Evolutionary conservation across 2,329 filamentous ascomycete genomes (phyloP).

Genomic region (Fusarium beomiforme): DNA sequence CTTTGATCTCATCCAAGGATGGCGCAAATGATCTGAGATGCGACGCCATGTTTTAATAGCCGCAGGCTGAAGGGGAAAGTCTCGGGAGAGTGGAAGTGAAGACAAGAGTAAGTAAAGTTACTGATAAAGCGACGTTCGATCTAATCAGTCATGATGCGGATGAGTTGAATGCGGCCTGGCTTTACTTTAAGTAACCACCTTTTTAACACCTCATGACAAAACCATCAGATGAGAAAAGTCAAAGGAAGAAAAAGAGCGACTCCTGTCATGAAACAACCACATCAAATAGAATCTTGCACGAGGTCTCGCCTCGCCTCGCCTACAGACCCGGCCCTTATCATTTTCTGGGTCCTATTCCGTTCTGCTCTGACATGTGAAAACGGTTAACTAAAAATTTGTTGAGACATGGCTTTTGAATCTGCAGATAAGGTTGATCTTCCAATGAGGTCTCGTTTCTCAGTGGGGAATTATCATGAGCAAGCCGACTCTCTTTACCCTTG

Average conservation of each 20-base stretch:
- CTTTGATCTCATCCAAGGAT: slow-evolving; percentile 43
- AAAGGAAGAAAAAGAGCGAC: background rate
- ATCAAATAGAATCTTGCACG: slow-evolving; percentile 24
- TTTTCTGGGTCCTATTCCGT: slow-evolving; percentile 14
- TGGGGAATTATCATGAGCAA: slow-evolving; percentile 18
- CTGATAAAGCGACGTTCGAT: background rate
- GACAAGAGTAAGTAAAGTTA: background rate
- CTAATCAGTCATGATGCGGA: slow-evolving; percentile 16
- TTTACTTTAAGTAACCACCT: background rate
- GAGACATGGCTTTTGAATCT: slow-evolving; percentile 6
- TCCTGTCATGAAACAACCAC: slow-evolving; percentile 9
- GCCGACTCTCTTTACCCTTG: slow-evolving; percentile 6
- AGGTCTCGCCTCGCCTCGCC: slow-evolving; percentile 13
- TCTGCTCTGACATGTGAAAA: slow-evolving; percentile 42
- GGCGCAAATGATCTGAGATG: slow-evolving; percentile 29
- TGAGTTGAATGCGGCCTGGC: background rate
- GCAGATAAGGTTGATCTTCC: slow-evolving; percentile 34
- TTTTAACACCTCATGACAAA: slow-evolving; percentile 4
- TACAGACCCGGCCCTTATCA: slow-evolving; percentile 14
- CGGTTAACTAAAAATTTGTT: slow-evolving; percentile 33
- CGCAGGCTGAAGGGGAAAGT: background rate
- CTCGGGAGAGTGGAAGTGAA: background rate
- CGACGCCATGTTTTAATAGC: slow-evolving; percentile 25
- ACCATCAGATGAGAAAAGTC: background rate
- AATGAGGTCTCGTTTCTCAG: slow-evolving; percentile 19